These are phyloP conservation scores for Leccinum incarnatum DNA, from an alignment of 768 basidiomycete species.

Conservation along the genomic window DNA sequence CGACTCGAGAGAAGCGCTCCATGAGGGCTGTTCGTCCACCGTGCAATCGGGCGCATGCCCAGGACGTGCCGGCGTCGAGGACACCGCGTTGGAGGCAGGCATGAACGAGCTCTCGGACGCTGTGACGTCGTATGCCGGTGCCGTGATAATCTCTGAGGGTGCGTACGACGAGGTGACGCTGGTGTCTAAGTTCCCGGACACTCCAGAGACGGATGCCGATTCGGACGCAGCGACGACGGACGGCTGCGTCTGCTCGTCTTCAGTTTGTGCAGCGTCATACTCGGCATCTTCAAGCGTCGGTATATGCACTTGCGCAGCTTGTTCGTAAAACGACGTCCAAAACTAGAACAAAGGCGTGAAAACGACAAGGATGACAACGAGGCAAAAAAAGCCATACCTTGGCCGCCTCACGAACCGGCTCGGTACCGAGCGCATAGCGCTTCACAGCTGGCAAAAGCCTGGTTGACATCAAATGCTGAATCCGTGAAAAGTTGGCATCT, in stretches of 20 bases:
- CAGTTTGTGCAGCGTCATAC: conserved; percentile 44
- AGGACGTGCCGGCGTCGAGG: conserved; percentile 69
- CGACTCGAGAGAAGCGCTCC: conserved; percentile 72
- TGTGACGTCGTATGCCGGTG: conserved; percentile 36
- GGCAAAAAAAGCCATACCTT: conserved; percentile 47
- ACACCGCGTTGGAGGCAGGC: conserved; percentile 61
- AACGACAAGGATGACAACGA: not conserved
- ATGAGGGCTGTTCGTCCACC: conserved; percentile 54
- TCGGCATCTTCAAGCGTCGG: conserved; percentile 73
- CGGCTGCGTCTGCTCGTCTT: conserved; percentile 46
- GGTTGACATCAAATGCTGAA: conserved; percentile 80
- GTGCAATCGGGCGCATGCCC: conserved; percentile 36
- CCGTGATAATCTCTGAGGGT: conserved; percentile 2
- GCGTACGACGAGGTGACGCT: conserved; percentile 11
- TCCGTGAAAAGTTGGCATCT: conserved; percentile 89
- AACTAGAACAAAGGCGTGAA: conserved; percentile 50
- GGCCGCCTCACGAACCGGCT: conserved; percentile 87
- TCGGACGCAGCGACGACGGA: conserved; percentile 18
- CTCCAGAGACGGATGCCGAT: conserved; percentile 3
- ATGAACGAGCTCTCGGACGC: conserved; percentile 72
- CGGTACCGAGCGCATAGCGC: conserved; percentile 80
- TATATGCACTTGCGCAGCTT: conserved; percentile 85
- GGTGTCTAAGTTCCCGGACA: not conserved
- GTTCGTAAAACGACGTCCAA: conserved; percentile 96
- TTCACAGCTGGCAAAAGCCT: conserved; percentile 86